A percentile compares a stretch with the other conserved stretches of the same genome.
phyloP scores from a whole-genome alignment of 2,329 filamentous ascomycete species.

The Pestalotiopsis sp. region DNA sequence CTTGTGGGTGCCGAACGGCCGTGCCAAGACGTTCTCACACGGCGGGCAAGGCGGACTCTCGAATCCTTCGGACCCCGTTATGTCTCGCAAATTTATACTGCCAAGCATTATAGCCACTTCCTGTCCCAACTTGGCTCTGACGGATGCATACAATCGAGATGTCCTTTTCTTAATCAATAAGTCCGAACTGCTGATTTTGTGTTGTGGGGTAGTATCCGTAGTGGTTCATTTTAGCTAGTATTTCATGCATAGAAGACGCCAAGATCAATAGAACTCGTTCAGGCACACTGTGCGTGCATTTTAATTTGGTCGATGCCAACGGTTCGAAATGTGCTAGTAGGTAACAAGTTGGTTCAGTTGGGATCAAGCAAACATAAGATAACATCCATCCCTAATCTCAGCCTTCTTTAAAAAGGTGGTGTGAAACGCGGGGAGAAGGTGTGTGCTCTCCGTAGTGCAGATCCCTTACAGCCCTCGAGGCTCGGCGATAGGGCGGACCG shows the following conservation, averaged over 20 bases:
- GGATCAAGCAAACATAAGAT: no score
- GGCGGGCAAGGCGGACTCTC: neutral
- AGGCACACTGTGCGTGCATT: neutral
- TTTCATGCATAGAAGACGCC: neutral
- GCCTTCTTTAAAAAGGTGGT: neutral
- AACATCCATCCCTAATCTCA: no score
- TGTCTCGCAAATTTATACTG: neutral
- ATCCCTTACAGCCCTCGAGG: neutral
- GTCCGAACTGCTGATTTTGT: neutral
- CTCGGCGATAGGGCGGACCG: neutral
- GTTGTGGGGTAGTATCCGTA: neutral
- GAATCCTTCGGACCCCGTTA: neutral
- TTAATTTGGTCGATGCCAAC: neutral
- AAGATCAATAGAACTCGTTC: neutral
- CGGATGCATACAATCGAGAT: neutral
- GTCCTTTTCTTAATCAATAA: neutral
- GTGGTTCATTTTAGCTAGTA: neutral
- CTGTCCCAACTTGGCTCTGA: neutral
- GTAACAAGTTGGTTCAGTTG: no score
- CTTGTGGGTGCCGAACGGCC: neutral
- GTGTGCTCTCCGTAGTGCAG: neutral
- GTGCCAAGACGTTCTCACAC: neutral
- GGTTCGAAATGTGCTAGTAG: no score
- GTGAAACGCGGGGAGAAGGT: neutral
- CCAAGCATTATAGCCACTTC: neutral